A percentile compares a stretch with the other conserved stretches of the same genome.
phyloP scores from a whole-genome alignment of 495 filamentous ascomycete species.

The Xylaria curta region DNA sequence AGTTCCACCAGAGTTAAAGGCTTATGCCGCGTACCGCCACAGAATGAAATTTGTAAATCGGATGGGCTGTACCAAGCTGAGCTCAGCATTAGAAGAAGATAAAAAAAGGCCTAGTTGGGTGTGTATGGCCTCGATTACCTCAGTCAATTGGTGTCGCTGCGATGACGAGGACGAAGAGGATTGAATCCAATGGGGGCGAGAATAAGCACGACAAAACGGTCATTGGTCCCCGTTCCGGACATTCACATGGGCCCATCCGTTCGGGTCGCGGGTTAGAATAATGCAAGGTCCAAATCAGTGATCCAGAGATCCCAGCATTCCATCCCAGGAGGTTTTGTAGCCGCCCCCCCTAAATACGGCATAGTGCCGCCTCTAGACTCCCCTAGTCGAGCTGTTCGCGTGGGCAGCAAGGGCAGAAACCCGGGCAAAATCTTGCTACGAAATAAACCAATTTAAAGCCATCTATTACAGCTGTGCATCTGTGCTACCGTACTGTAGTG shows the following conservation, averaged over 20 bases:
- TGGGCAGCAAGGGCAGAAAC: constrained; percentile 30
- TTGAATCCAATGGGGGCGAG: constrained; percentile 14
- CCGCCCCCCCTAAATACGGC: constrained; percentile 34
- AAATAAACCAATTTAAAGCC: constrained; percentile 45
- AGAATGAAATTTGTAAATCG: neutral
- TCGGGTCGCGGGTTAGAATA: constrained; percentile 15
- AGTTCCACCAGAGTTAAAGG: constrained; percentile 9
- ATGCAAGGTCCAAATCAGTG: constrained; percentile 26
- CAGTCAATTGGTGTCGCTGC: constrained; percentile 7
- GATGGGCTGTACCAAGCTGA: constrained; percentile 1
- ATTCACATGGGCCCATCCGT: constrained; percentile 18
- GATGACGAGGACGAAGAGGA: constrained; percentile 1
- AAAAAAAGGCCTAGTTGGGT: neutral
- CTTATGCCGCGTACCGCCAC: neutral
- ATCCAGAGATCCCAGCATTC: neutral
- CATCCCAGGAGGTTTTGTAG: too few relatives aligned
- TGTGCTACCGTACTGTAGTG: constrained; percentile 11
- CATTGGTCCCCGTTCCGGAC: constrained; percentile 16
- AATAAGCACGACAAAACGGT: constrained; percentile 6
- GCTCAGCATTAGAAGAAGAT: neutral
- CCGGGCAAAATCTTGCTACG: constrained; percentile 32
- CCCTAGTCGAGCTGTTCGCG: constrained; percentile 29
- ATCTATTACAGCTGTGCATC: constrained; percentile 22
- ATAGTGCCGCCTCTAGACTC: constrained; percentile 25
- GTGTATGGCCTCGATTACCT: constrained; percentile 1